Evolutionary conservation across 2,329 filamentous ascomycete species (phyloP), one percentile per base, ranked within the genome.

Genomic region (Xylariaceae sp.): DNA sequence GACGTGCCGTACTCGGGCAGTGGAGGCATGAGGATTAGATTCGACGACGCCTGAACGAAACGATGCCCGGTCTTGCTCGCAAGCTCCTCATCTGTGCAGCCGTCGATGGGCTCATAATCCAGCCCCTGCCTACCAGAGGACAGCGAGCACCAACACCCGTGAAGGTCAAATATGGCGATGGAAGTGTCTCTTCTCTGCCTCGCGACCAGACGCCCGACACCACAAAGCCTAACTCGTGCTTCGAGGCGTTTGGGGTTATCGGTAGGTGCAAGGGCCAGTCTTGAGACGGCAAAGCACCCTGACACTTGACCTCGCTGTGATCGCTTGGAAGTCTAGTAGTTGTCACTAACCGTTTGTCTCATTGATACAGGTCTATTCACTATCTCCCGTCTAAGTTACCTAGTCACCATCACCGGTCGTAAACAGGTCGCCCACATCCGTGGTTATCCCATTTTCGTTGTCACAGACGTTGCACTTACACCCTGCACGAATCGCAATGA

Each of bases 401-500:
- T 98, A 6, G 78, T 98, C 43, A 85, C 88, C 9, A 94, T 98
- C 55, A 89, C 85, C 17, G 79, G 82, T 43, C 86, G 91, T 35
- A 79, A 94, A 56, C 87, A 95, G 62, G 89, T 97, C 37, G 93
- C 93, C 3, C 84, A 90, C 50, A 81, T 97, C 37, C 81, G 83
- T 50, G 89, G 88, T 4, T 83, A 79, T 41, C 84, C 90, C 0
- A 72, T 97, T 41, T 98, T 94, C 63, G 83, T 89, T 30, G 80
- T 96, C 45, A 93, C 86, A 33, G 88, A 94, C 53, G 87, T 97
- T 24, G 85, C 89, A 6, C 71, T 97, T n/a, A 95, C 95, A 4
- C 93, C 93, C 1, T 81, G 93, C 39, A 79, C 83, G 2, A 91
- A 86, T 4, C 83, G 84, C 55, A 62, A 65, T 31, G 88, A 94